These are phyloP conservation scores for Rhizoclosmatium sp. DNA, from an alignment of 192 early-diverging fungal genomes.

Conservation along the genomic window DNA sequence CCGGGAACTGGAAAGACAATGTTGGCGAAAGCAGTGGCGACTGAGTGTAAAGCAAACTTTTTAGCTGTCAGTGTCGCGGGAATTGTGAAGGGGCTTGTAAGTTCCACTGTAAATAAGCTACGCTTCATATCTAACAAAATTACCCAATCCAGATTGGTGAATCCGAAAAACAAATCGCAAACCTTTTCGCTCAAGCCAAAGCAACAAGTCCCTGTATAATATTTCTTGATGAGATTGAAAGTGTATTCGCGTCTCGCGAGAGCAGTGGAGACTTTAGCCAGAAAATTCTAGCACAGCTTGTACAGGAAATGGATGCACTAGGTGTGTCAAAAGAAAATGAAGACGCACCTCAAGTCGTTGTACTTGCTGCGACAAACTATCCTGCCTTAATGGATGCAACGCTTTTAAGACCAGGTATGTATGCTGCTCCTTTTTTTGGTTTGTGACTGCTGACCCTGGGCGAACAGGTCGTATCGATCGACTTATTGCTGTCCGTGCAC, in stretches of 20 bases:
- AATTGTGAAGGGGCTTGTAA: conserved; percentile 85
- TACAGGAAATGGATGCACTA: conserved; percentile 30
- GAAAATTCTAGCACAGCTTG: conserved; percentile 31
- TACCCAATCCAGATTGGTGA: conserved; percentile 73
- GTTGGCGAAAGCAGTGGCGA: conserved; percentile 84
- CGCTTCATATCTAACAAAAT: not conserved
- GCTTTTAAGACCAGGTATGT: conserved; percentile 77
- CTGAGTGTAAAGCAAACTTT: conserved; percentile 82
- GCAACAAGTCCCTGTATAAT: conserved; percentile 79
- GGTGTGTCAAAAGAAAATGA: conserved; percentile 59
- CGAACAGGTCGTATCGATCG: conserved; percentile 78
- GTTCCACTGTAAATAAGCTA: not conserved
- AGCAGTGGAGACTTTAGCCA: conserved; percentile 58
- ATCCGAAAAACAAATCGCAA: conserved; percentile 89
- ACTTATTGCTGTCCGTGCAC: conserved; percentile 73
- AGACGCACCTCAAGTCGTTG: conserved; percentile 78
- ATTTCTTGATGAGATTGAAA: conserved; percentile 95
- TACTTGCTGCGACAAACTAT: conserved; percentile 91
- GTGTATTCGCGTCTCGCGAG: conserved; percentile 80
- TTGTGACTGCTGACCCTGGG: not conserved
- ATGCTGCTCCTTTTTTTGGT: not conserved
- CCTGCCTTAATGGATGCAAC: conserved; percentile 75
- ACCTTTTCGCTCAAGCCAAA: conserved; percentile 75
- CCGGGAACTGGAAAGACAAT: conserved; percentile 95
- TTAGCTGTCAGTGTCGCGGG: conserved; percentile 79